Evolutionary conservation across 2,329 filamentous ascomycete genomes (phyloP).

Genomic region (Alternaria consortialis): DNA sequence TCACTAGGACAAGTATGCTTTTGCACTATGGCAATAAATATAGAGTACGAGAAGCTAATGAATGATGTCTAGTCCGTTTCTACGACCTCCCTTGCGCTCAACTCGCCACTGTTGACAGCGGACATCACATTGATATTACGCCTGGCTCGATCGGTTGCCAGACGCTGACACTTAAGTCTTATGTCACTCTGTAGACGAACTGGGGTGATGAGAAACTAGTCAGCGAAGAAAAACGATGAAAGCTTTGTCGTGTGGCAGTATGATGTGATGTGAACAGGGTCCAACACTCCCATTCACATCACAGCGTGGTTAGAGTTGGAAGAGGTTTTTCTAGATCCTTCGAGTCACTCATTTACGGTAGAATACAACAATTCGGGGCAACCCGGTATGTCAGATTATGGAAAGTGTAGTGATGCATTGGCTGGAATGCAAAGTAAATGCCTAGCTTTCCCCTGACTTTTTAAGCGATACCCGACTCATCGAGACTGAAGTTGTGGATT

Average conservation of each 20-base stretch:
- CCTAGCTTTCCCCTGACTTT: not conserved
- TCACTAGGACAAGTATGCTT: not conserved
- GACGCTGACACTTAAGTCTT: constrained; percentile 14
- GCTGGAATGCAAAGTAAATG: not conserved
- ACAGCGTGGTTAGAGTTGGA: not conserved
- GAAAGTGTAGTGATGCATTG: too few relatives aligned
- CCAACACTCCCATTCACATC: constrained; percentile 9
- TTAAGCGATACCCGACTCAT: not conserved
- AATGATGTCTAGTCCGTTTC: constrained; percentile 8
- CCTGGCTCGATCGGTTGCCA: constrained; percentile 11
- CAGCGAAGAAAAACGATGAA: not conserved
- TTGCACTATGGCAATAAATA: not conserved
- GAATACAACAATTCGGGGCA: not conserved
- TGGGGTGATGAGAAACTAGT: not conserved
- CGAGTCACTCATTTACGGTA: not conserved
- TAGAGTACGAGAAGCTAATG: not conserved
- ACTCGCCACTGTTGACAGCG: not conserved
- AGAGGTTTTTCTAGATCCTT: not conserved
- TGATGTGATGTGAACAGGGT: constrained; percentile 5
- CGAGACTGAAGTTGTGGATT: not conserved
- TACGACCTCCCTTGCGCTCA: constrained; percentile 13
- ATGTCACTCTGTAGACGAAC: constrained; percentile 8
- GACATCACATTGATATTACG: constrained; percentile 12
- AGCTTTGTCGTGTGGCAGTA: not conserved
- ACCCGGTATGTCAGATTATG: not conserved